These are phyloP conservation scores for Quercus lobata DNA, from an alignment of 331 rosid genomes.

Conservation along the genomic window DNA sequence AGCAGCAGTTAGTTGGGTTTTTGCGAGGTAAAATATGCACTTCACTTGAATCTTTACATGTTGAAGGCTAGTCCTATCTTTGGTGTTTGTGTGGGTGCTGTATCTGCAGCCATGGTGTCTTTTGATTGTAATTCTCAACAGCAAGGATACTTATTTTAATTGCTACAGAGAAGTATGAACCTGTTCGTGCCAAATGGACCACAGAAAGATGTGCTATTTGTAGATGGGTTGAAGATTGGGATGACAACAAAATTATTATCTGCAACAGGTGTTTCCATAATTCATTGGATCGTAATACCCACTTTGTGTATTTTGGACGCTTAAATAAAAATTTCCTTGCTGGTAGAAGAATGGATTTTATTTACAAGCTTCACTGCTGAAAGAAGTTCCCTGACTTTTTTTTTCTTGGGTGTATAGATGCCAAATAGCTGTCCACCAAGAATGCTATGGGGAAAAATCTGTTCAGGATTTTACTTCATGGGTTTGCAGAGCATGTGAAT, in stretches of 20 bases:
- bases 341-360: neutral
- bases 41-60: constrained; percentile 2
- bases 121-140: constrained; percentile 9
- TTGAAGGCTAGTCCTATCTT: constrained; percentile 10
- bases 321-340: neutral
- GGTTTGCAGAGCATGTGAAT: constrained; percentile 98
- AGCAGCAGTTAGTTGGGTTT: constrained; percentile 60
- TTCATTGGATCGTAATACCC: constrained; percentile 15
- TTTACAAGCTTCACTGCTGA: neutral
- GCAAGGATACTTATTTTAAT: constrained; percentile 15
- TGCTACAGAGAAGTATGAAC: constrained; percentile 81
- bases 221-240: constrained; percentile 99
- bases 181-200: constrained; percentile 86
- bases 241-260: constrained; percentile 90
- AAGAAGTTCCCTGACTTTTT: neutral
- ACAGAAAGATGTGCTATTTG: constrained; percentile 97
- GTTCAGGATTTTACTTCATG: constrained; percentile 91
- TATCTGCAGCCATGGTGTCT: neutral
- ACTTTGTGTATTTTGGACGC: neutral
- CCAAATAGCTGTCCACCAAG: constrained; percentile 99
- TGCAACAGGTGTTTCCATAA: constrained; percentile 72
- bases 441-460: constrained; percentile 89
- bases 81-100: neutral
- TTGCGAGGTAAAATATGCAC: constrained; percentile 59
- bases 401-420: constrained; percentile 51